A percentile compares a stretch with the other conserved stretches of the same genome.
phyloP scores from a whole-genome alignment of 805 yeast species.

The Wickerhamiella hasegawae region DNA sequence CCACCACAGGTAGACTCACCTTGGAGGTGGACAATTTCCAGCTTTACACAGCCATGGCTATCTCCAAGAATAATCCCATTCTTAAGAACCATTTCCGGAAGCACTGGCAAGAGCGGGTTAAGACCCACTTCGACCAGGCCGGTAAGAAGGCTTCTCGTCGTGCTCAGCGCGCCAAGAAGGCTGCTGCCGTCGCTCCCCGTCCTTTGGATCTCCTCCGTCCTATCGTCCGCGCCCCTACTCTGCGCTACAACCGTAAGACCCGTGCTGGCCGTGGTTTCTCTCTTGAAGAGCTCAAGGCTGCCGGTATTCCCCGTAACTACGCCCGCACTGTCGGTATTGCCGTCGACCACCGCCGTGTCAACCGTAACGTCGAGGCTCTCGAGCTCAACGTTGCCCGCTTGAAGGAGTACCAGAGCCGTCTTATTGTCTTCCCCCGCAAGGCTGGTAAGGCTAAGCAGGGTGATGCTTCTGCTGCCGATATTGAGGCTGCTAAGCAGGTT shows the following conservation, averaged over 20 bases:
- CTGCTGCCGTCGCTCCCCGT: conserved; percentile 92
- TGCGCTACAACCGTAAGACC: conserved; percentile 97
- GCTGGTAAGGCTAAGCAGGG: conserved; percentile 42
- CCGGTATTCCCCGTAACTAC: conserved; percentile 81
- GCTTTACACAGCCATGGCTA: conserved; percentile 39
- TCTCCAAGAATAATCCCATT: conserved; percentile 96
- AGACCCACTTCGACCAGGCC: conserved; percentile 99
- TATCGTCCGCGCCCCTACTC: conserved; percentile 95
- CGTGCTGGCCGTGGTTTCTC: conserved; percentile 99
- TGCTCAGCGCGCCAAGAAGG: conserved; percentile 81
- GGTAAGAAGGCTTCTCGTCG: conserved; percentile 98
- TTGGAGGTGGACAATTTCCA: conserved; percentile 2
- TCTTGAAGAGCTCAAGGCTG: conserved; percentile 95
- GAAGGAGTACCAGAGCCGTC: conserved; percentile 88
- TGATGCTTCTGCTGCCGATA: conserved; percentile 40
- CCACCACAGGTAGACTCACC: conserved; percentile 1
- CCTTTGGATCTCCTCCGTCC: conserved; percentile 96
- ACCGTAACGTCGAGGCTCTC: conserved; percentile 92
- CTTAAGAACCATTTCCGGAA: conserved; percentile 99
- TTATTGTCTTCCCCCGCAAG: conserved; percentile 91
- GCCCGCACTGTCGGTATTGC: conserved; percentile 98
- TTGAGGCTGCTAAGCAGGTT: conserved; percentile 51
- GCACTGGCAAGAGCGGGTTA: conserved; percentile 99
- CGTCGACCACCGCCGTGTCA: conserved; percentile 99
- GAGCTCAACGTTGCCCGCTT: conserved; percentile 92